phyloP scores from a whole-genome alignment of 331 rosid species.

The Quercus lobata region DNA sequence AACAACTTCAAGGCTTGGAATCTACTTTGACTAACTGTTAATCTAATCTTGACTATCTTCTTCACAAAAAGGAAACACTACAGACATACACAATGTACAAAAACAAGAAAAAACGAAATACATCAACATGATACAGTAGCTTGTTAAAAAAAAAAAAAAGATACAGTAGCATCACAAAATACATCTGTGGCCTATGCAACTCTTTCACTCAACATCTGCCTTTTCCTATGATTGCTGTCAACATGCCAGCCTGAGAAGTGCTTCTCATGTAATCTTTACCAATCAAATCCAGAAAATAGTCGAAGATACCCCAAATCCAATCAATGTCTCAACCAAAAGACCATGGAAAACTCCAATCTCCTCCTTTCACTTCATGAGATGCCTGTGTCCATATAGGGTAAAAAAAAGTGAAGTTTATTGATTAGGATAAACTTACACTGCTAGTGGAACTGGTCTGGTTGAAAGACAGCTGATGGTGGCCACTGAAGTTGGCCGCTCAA shows the following conservation, averaged over 20 bases:
- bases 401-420: not conserved
- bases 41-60: not conserved
- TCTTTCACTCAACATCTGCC: not conserved
- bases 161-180: conserved; percentile 10
- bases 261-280: not conserved
- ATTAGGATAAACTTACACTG: not conserved
- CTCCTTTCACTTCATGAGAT: conserved; percentile 32
- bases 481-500: not conserved
- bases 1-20: not conserved
- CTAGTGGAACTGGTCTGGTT: not conserved
- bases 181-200: conserved; percentile 13
- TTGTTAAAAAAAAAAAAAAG: not conserved
- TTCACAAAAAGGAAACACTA: not conserved
- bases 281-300: not conserved
- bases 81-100: not conserved
- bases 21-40: not conserved
- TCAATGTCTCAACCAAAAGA: conserved; percentile 15
- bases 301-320: conserved; percentile 19
- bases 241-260: conserved; percentile 2
- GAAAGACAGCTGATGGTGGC: not conserved
- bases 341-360: conserved; percentile 17
- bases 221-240: not conserved
- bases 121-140: conserved; percentile 4
- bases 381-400: conserved; percentile 28
- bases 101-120: conserved; percentile 1